These are phyloP conservation scores for Agaricus subrufescens DNA, from an alignment of 768 basidiomycete genomes.

Conservation along the genomic window DNA sequence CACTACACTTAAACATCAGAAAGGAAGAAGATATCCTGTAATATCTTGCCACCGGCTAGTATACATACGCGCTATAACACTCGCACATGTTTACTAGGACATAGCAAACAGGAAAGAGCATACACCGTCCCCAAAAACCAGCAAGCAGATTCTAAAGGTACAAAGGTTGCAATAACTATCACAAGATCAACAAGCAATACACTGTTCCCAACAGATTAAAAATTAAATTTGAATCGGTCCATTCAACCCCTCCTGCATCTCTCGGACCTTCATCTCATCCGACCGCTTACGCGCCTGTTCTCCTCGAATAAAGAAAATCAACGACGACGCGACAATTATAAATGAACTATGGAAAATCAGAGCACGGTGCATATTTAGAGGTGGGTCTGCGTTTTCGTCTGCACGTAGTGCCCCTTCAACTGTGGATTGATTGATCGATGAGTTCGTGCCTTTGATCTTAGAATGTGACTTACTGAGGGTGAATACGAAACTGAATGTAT, in stretches of 20 bases:
- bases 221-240: background rate
- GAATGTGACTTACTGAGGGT: slow-evolving; percentile 44
- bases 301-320: slow-evolving; percentile 52
- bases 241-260: slow-evolving; percentile 5
- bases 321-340: slow-evolving; percentile 31
- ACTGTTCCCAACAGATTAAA: background rate
- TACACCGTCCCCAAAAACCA: no score
- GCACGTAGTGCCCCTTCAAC: slow-evolving; percentile 69
- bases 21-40: no score
- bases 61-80: no score
- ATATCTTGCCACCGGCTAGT: no score
- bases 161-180: no score
- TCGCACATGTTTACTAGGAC: no score
- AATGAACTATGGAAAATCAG: slow-evolving; percentile 63
- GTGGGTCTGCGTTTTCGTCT: slow-evolving; percentile 53
- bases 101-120: no score
- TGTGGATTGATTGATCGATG: slow-evolving; percentile 20
- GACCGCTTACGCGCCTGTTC: slow-evolving; percentile 56
- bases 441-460: background rate
- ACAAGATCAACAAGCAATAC: no score
- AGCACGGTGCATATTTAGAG: slow-evolving; percentile 66
- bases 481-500: slow-evolving; percentile 57
- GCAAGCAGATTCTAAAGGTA: no score
- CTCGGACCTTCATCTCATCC: slow-evolving; percentile 48
- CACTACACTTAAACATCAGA: no score